Evolutionary conservation across 2,329 filamentous ascomycete genomes (phyloP).

Genomic region (Clonostachys chloroleuca): DNA sequence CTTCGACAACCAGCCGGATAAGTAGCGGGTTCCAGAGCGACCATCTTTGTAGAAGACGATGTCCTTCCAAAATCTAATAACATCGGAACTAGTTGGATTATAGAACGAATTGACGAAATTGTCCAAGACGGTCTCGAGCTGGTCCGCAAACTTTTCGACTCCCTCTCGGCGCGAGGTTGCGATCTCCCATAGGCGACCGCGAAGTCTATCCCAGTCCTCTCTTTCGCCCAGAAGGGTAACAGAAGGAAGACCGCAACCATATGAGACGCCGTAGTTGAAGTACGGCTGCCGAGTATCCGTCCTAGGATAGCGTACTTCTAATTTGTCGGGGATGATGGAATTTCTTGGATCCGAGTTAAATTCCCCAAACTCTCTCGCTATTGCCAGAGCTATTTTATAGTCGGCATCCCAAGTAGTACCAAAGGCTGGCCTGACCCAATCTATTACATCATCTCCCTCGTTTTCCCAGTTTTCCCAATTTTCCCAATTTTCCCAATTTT

Average conservation of each 20-base stretch:
- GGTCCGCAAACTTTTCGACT: slow-evolving; percentile 18
- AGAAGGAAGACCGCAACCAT: slow-evolving; percentile 42
- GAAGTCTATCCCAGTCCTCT: slow-evolving; percentile 34
- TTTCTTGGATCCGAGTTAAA: no score
- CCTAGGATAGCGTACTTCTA: no score
- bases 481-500: no score
- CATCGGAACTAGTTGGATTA: slow-evolving; percentile 10
- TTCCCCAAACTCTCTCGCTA: slow-evolving; percentile 36
- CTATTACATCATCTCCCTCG: no score
- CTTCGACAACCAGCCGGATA: background rate
- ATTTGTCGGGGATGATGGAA: no score
- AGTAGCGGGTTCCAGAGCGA: background rate
- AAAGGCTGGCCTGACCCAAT: slow-evolving; percentile 47
- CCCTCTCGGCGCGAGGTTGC: slow-evolving; percentile 11
- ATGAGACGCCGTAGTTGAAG: slow-evolving; percentile 26
- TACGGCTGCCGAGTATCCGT: slow-evolving; percentile 28
- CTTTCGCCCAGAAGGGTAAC: slow-evolving; percentile 44
- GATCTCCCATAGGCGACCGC: slow-evolving; percentile 24
- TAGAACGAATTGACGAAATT: slow-evolving; percentile 31
- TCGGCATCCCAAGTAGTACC: slow-evolving; percentile 42
- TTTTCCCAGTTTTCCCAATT: no score
- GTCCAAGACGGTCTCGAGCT: slow-evolving; percentile 29
- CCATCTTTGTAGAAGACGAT: slow-evolving; percentile 4
- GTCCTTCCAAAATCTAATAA: slow-evolving; percentile 28
- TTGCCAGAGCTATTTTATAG: slow-evolving; percentile 29